Conservation (phyloP, 2,329 filamentous ascomycete species). For the Trichoderma koningii region DNA sequence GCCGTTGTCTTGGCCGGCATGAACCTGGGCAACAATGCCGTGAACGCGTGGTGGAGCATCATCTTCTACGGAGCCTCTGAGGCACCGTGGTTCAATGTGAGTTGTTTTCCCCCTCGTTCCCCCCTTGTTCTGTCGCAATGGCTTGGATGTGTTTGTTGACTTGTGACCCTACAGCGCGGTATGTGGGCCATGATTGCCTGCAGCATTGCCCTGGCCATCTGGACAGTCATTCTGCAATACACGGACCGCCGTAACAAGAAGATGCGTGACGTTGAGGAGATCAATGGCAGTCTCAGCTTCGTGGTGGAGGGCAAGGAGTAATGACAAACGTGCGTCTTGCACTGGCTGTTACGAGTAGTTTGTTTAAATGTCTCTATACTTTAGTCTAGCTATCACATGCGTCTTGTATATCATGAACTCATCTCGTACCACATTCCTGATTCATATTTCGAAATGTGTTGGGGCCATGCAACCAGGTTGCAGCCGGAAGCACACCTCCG, state of each 20-base stretch:
- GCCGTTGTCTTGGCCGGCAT: conserved; percentile 70
- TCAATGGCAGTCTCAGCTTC: neutral
- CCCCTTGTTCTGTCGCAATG: neutral
- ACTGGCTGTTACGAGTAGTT: neutral
- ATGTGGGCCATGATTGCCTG: conserved; percentile 74
- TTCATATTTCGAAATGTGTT: neutral
- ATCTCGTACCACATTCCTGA: too few relatives aligned
- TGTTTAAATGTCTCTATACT: neutral
- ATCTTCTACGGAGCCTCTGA: conserved; percentile 68
- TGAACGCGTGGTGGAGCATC: conserved; percentile 75
- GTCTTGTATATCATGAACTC: too few relatives aligned
- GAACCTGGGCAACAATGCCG: conserved; percentile 67
- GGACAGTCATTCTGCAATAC: conserved; percentile 58
- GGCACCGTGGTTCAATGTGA: conserved; percentile 66
- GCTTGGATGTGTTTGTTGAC: too few relatives aligned
- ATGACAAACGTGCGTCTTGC: neutral
- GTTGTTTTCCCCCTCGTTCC: conserved; percentile 32
- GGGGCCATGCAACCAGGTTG: neutral
- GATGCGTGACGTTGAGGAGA: neutral
- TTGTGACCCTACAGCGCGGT: conserved; percentile 49
- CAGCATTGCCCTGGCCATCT: conserved; percentile 60
- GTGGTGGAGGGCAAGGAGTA: conserved; percentile 16
- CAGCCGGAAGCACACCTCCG: too few relatives aligned
- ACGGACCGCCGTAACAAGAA: conserved; percentile 35
- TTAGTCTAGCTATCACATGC: too few relatives aligned